Base-by-base conservation (phyloP, 352 stramenopile species). In the Pythium rishiriense region DNA sequence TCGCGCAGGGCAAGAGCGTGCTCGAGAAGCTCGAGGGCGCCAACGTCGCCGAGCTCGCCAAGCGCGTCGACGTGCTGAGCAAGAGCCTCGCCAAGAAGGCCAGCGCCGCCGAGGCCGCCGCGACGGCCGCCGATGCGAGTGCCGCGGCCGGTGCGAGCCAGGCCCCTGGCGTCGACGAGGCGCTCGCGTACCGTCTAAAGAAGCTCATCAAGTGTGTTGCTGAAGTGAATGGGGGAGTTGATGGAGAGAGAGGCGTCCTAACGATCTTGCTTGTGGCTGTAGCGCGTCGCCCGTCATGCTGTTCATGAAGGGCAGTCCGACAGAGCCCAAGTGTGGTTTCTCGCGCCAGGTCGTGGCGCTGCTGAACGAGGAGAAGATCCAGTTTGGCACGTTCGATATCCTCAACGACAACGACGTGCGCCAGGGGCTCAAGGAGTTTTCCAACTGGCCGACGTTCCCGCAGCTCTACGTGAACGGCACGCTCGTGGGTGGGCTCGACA, bases 301-400 rank as follows among this genome's bases (percentile, higher is more conserved):
- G 22, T 99, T 99, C 75, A 99, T 99, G 96, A 99, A 99, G 77
- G 97, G 97, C 55, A 96, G 93, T 12, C 96, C 97, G 3, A 96
- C 78, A 21, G 89, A 93, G 42, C 97, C 97, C 22, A 90, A 92
- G 70, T 99, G 97, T 70, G 97, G 97, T 45, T 99, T 99, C 75
- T 98, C 88, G 64, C 79, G 90, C 37, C 85, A 98, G 70, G 93
- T 98, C 31, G 90, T 99, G 0, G 89, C 87, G 61, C 78, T 99
- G 39, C 73, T 99, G 59, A 88, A 98, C 68, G 85, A 94, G 0
- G 81, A 94, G 45, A 88, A 90, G 49, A 95, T 98, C 59, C 80
- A 91, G 37, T 99, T 98, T 70, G 91, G 97, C 58, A 91, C 89
- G 11, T 99, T 99, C 64, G 93, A 99, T 76, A 99, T 99, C 64